Conservation (phyloP, 1,139 yeast genomes). For the Dujonia santamariae region DNA sequence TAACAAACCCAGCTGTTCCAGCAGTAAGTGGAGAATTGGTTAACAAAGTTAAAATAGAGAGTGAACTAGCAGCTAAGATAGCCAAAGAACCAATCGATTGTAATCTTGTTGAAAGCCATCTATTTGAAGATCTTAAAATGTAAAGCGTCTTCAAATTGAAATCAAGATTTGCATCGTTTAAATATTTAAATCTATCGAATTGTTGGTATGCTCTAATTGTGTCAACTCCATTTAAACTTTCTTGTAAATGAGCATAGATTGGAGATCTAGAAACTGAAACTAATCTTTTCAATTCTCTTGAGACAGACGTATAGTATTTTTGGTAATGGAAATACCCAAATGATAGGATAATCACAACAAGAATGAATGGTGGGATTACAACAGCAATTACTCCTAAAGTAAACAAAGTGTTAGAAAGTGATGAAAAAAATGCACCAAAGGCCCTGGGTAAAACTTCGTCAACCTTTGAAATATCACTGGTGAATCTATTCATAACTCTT, state of each 20-base stretch:
- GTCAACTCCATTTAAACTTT: conserved; percentile 57
- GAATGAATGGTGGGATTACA: conserved; percentile 49
- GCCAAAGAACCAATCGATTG: conserved; percentile 68
- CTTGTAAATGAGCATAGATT: conserved; percentile 62
- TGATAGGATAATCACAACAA: conserved; percentile 39
- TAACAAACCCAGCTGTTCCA: conserved; percentile 70
- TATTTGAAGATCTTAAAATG: conserved; percentile 53
- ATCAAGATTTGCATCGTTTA: conserved; percentile 59
- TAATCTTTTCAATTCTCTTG: conserved; percentile 56
- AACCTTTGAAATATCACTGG: conserved; percentile 54
- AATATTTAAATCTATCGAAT: conserved; percentile 46
- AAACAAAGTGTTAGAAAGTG: conserved; percentile 40
- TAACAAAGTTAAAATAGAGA: conserved; percentile 37
- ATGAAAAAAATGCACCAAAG: conserved; percentile 33
- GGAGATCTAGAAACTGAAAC: conserved; percentile 54
- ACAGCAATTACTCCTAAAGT: conserved; percentile 50
- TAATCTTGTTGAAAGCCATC: conserved; percentile 73
- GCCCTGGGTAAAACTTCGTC: conserved; percentile 23
- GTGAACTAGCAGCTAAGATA: conserved; percentile 55
- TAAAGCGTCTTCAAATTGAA: conserved; percentile 60
- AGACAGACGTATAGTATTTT: conserved; percentile 47
- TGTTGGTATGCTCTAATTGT: conserved; percentile 60
- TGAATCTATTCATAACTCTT: conserved; percentile 46
- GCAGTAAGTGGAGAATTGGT: conserved; percentile 44
- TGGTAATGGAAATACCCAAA: conserved; percentile 52